Evolutionary conservation across 1,139 yeast species (phyloP).

Genomic region (Protomyces macrosporus): DNA sequence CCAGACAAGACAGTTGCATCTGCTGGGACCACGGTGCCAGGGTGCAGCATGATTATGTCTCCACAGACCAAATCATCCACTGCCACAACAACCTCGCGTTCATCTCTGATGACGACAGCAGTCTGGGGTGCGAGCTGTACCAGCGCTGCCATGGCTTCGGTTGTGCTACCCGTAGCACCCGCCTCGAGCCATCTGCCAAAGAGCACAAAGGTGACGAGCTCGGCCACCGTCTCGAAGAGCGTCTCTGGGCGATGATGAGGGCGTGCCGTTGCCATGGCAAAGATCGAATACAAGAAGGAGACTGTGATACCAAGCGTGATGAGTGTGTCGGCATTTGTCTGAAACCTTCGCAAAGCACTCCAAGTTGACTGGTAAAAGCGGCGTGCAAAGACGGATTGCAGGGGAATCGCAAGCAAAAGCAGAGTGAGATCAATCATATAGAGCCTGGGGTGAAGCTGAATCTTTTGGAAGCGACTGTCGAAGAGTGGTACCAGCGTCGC

Average conservation of each 20-base stretch:
- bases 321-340: slow-evolving; percentile 94
- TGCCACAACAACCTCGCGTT: slow-evolving; percentile 24
- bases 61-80: slow-evolving; percentile 41
- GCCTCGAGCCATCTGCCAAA: slow-evolving; percentile 88
- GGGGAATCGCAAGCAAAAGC: slow-evolving; percentile 54
- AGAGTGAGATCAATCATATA: slow-evolving; percentile 52
- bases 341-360: slow-evolving; percentile 57
- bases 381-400: slow-evolving; percentile 63
- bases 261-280: slow-evolving; percentile 49
- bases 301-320: slow-evolving; percentile 76
- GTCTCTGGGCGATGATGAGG: slow-evolving; percentile 56
- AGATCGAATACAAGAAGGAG: slow-evolving; percentile 67
- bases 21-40: slow-evolving; percentile 86
- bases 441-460: slow-evolving; percentile 37
- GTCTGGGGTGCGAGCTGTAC: slow-evolving; percentile 73
- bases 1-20: slow-evolving; percentile 80
- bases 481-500: slow-evolving; percentile 36
- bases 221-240: slow-evolving; percentile 78
- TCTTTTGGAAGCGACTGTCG: slow-evolving; percentile 31
- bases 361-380: slow-evolving; percentile 59
- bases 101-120: slow-evolving; percentile 57
- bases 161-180: slow-evolving; percentile 87
- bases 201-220: slow-evolving; percentile 76
- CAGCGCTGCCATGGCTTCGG: slow-evolving; percentile 74
- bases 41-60: slow-evolving; percentile 70